Evolutionary conservation across 495 filamentous ascomycete species (phyloP).

Genomic region (Neurospora tetraspora): DNA sequence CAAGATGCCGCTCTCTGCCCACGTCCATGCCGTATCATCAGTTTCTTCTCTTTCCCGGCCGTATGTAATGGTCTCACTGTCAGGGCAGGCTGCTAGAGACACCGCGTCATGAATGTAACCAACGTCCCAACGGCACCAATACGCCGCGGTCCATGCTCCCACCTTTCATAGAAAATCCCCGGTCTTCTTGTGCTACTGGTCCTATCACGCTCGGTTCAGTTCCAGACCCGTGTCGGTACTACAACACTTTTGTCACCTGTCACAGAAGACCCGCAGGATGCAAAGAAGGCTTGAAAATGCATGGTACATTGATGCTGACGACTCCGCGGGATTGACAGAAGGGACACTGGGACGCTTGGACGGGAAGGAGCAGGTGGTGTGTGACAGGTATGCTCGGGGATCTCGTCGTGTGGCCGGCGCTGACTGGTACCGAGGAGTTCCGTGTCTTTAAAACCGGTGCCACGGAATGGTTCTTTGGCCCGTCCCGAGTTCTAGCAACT

Average conservation of each 20-base stretch:
- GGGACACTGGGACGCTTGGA: constrained; percentile 12
- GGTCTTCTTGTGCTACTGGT: background rate
- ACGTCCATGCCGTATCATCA: background rate
- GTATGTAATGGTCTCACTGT: background rate
- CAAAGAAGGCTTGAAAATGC: constrained; percentile 6
- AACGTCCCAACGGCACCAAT: background rate
- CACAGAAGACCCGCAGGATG: background rate
- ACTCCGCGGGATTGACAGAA: constrained; percentile 1
- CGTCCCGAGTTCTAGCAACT: background rate
- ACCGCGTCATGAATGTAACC: background rate
- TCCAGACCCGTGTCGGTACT: background rate
- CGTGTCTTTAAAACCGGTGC: constrained; percentile 7
- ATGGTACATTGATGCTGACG: constrained; percentile 17
- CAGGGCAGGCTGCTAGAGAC: background rate
- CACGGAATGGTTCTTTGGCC: constrained; percentile 42
- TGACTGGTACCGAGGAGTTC: constrained; percentile 44
- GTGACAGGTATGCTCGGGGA: constrained; percentile 48
- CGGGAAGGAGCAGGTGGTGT: constrained; percentile 62
- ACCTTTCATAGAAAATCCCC: background rate
- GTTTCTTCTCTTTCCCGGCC: background rate
- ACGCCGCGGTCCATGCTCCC: background rate
- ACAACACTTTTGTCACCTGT: background rate
- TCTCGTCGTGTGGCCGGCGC: constrained; percentile 39
- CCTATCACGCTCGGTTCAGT: background rate
- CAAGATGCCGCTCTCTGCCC: background rate